Conservation (phyloP, 2,329 filamentous ascomycete genomes). For the Furcasterigmium sp. region DNA sequence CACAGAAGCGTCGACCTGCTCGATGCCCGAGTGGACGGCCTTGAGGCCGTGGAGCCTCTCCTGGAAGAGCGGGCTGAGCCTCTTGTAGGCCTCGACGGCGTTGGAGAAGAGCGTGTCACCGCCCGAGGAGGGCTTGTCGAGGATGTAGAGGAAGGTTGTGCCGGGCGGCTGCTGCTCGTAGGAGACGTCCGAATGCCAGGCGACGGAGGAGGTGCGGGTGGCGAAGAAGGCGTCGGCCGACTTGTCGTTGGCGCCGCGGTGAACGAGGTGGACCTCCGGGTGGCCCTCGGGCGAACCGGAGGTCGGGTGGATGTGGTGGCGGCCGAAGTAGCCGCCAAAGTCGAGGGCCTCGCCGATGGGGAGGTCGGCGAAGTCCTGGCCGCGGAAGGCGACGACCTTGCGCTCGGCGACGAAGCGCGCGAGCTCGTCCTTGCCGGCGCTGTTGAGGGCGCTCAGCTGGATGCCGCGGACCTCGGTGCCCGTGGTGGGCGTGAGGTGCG, state of each 20-base stretch:
- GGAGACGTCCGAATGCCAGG: conserved; percentile 85
- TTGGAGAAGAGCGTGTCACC: conserved; percentile 84
- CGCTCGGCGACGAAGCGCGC: conserved; percentile 60
- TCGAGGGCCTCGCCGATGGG: conserved; percentile 58
- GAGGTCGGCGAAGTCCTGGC: conserved; percentile 58
- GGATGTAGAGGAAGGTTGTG: conserved; percentile 81
- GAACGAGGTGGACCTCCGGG: conserved; percentile 64
- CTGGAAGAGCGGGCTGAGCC: conserved; percentile 73
- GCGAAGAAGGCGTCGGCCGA: conserved; percentile 55
- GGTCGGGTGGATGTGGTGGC: conserved; percentile 69
- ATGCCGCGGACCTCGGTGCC: conserved; percentile 59
- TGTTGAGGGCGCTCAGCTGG: conserved; percentile 57
- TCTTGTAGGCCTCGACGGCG: conserved; percentile 73
- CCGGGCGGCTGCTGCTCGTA: conserved; percentile 87
- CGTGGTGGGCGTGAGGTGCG: conserved; percentile 57
- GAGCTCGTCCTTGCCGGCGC: conserved; percentile 60
- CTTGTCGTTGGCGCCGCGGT: conserved; percentile 49
- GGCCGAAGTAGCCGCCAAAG: conserved; percentile 63
- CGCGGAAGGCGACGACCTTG: conserved; percentile 64
- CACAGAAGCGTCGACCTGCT: conserved; percentile 70
- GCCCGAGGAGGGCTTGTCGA: conserved; percentile 75
- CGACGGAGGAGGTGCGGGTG: conserved; percentile 71
- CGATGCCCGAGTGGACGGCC: conserved; percentile 75
- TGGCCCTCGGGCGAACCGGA: conserved; percentile 61
- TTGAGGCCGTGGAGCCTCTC: conserved; percentile 70